phyloP scores from a whole-genome alignment of 257 asterid genomes.

The Penstemon davidsonii region DNA sequence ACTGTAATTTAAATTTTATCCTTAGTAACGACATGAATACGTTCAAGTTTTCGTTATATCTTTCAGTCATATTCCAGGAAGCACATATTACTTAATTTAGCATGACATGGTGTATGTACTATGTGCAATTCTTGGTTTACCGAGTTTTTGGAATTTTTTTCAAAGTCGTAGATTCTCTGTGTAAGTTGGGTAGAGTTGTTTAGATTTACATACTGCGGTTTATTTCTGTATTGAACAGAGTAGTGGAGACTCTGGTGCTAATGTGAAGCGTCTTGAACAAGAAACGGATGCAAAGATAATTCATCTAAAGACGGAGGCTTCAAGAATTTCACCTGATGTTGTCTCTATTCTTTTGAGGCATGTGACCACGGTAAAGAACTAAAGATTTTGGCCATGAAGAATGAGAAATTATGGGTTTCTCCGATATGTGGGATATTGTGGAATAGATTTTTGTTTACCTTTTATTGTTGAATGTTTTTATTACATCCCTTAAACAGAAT shows the following conservation, averaged over 20 bases:
- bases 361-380: constrained; percentile 75
- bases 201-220: neutral
- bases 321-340: constrained; percentile 68
- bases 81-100: neutral
- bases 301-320: constrained; percentile 66
- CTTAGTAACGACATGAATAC: too few relatives aligned
- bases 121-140: neutral
- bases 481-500: neutral
- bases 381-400: constrained; percentile 25
- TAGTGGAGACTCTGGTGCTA: constrained; percentile 80
- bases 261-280: constrained; percentile 83
- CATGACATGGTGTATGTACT: neutral
- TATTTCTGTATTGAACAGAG: constrained; percentile 35
- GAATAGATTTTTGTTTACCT: neutral
- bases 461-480: neutral
- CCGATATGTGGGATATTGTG: neutral
- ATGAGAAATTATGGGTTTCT: neutral
- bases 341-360: constrained; percentile 89
- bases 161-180: neutral
- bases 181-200: neutral
- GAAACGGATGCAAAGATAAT: constrained; percentile 72
- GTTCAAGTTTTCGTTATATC: neutral
- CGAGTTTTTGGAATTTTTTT: neutral
- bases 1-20: too few relatives aligned
- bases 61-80: neutral